These are phyloP conservation scores for Aegilops sharonensis DNA, from an alignment of 176 grass and related monocot genomes.

Conservation along the genomic window DNA sequence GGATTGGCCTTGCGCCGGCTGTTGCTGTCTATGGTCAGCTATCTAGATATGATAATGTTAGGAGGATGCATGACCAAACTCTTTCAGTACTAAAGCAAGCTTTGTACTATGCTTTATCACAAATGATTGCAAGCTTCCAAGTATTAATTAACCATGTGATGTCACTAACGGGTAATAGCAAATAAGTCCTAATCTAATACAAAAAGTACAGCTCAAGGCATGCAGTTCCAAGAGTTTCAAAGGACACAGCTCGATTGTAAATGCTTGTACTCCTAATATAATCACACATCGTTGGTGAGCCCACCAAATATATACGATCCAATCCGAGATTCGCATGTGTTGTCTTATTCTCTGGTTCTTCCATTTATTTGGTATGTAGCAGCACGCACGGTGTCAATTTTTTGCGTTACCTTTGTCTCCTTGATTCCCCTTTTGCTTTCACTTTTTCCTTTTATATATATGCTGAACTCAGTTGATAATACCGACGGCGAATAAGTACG, in stretches of 20 bases:
- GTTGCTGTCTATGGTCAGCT: background rate
- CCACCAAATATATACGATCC: background rate
- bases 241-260: background rate
- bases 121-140: background rate
- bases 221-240: background rate
- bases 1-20: conserved; percentile 2
- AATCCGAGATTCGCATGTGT: conserved; percentile 2
- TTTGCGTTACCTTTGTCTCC: background rate
- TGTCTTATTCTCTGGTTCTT: background rate
- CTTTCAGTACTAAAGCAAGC: conserved; percentile 1
- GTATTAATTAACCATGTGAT: background rate
- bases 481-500: background rate
- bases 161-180: conserved; percentile 3
- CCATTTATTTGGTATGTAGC: no score
- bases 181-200: conserved; percentile 5
- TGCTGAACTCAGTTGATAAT: background rate
- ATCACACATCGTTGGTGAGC: background rate
- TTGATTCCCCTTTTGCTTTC: background rate
- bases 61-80: background rate
- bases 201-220: background rate
- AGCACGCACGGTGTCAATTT: background rate
- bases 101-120: conserved; percentile 15
- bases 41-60: conserved; percentile 1
- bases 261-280: background rate
- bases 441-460: conserved; percentile 22